Evolutionary conservation across 495 filamentous ascomycete species (phyloP), one percentile per base, ranked within the genome.

Genomic region (Daldinia loculata): DNA sequence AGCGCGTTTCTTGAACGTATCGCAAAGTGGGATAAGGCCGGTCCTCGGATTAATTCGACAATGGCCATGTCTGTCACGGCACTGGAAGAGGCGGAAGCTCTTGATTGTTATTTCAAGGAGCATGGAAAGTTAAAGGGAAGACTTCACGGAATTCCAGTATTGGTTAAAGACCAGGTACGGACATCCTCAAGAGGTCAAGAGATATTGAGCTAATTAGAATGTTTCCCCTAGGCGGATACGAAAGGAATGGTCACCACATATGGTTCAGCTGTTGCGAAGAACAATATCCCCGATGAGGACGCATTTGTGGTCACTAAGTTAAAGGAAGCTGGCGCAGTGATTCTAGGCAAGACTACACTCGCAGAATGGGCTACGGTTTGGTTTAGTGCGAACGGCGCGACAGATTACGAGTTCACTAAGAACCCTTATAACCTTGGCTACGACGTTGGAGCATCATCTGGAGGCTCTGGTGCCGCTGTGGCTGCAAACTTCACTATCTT

Each of bases 241-340:
- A 67, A 63, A 17, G 75, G 68, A 29, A 75, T 76, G 15, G 67
- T 69, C 5, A 77, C 75, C 2, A 62, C 75, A 19, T 72, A 67
- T 26, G 69, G 69, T 8, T 72, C 69, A 5, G 53, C 61, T n/a
- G 65, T 72, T 6, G 69, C 69, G 4, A 69, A 56, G 15, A 14
- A 61, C 14, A 67, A 67, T 19, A 48, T 67, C 12, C 69, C 69
- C n/a, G 66, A 72, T 8, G 65, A 64, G 55, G 69, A 72, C 24
- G 80, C 77, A 14, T 72, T 86, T 24, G 60, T 72, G 5, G 84
- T 79, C 11, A 72, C 76, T 3, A 85, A 82, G 43, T 77, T 88
- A 26, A 78, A 85, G 59, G 78, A 79, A 12, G 78, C 75, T 12
- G 80, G 79, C 11, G 77, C 76, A 8, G 76, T 87, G 38, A 79